A percentile compares a stretch with the other conserved stretches of the same genome.
Conservation (phyloP, 805 yeast genomes). For the Pichia deserticola region DNA sequence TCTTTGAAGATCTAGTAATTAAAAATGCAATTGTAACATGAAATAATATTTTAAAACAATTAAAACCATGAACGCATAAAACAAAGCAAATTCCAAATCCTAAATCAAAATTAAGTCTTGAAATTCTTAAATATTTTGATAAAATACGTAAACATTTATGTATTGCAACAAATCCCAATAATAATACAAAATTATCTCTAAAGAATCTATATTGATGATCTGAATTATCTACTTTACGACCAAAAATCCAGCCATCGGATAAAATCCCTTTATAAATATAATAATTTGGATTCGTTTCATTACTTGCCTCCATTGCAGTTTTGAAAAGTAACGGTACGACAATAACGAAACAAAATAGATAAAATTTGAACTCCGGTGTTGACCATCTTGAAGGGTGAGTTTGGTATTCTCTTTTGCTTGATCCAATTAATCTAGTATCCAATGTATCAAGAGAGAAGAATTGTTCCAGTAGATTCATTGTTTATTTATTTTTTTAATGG, state of each 20-base stretch:
- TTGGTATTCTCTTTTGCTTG: conserved; percentile 27
- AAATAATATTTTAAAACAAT: conserved; percentile 49
- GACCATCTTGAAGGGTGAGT: conserved; percentile 54
- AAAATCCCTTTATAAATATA: conserved; percentile 51
- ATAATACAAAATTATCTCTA: conserved; percentile 65
- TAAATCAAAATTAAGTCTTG: conserved; percentile 62
- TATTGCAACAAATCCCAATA: conserved; percentile 44
- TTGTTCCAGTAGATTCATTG: conserved; percentile 5
- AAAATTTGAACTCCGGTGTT: conserved; percentile 67
- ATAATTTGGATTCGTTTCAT: conserved; percentile 68
- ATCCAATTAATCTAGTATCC: conserved; percentile 43
- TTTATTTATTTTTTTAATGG: background rate
- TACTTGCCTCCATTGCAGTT: conserved; percentile 76
- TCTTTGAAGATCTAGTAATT: conserved; percentile 35
- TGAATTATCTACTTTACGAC: conserved; percentile 85
- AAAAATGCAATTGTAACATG: conserved; percentile 51
- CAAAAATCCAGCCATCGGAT: conserved; percentile 82
- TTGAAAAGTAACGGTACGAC: conserved; percentile 78
- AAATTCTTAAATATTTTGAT: conserved; percentile 20
- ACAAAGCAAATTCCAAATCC: conserved; percentile 64
- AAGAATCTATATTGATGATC: conserved; percentile 86
- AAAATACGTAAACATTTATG: conserved; percentile 50
- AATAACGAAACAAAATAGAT: conserved; percentile 52
- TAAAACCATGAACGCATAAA: conserved; percentile 73
- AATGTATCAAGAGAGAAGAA: conserved; percentile 38